A percentile compares a stretch with the other conserved stretches of the same genome.
These are phyloP conservation scores for Apiotrichum porosum DNA, from an alignment of 1,284 basidiomycete species.

Conservation along the genomic window DNA sequence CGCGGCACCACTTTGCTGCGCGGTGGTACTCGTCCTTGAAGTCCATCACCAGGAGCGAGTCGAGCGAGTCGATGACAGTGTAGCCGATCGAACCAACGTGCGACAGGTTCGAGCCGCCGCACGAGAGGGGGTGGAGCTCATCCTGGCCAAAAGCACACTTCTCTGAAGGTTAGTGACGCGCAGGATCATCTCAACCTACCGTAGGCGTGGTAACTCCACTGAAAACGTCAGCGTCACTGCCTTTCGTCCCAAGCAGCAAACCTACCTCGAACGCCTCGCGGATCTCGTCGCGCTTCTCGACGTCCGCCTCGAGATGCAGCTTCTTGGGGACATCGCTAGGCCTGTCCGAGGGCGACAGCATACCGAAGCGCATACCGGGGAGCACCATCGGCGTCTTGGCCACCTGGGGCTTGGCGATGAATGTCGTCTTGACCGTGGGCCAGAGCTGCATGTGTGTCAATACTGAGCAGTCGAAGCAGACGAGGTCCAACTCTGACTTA, in stretches of 20 bases:
- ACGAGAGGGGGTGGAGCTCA: slow-evolving; percentile 74
- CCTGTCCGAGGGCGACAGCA: slow-evolving; percentile 11
- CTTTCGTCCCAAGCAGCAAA: neutral
- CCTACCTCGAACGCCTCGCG: slow-evolving; percentile 71
- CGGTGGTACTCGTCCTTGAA: slow-evolving; percentile 70
- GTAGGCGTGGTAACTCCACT: slow-evolving; percentile 77
- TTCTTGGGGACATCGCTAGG: slow-evolving; percentile 5
- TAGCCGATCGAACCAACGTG: slow-evolving; percentile 74
- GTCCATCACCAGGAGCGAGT: slow-evolving; percentile 82
- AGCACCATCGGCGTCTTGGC: neutral
- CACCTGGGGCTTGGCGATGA: neutral
- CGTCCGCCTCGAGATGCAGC: slow-evolving; percentile 53
- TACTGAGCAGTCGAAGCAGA: too few relatives aligned
- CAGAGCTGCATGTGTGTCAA: neutral
- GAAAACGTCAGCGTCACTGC: neutral
- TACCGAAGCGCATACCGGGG: slow-evolving; percentile 9
- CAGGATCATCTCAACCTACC: slow-evolving; percentile 49
- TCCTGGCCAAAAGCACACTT: slow-evolving; percentile 81
- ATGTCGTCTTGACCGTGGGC: neutral
- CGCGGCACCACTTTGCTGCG: slow-evolving; percentile 72
- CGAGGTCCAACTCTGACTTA: too few relatives aligned
- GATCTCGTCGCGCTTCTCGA: slow-evolving; percentile 61
- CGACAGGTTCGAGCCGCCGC: slow-evolving; percentile 69
- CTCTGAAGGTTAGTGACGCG: slow-evolving; percentile 50
- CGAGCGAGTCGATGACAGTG: slow-evolving; percentile 74